Conservation (phyloP, 768 basidiomycete species). For the Boletus insuetus region DNA sequence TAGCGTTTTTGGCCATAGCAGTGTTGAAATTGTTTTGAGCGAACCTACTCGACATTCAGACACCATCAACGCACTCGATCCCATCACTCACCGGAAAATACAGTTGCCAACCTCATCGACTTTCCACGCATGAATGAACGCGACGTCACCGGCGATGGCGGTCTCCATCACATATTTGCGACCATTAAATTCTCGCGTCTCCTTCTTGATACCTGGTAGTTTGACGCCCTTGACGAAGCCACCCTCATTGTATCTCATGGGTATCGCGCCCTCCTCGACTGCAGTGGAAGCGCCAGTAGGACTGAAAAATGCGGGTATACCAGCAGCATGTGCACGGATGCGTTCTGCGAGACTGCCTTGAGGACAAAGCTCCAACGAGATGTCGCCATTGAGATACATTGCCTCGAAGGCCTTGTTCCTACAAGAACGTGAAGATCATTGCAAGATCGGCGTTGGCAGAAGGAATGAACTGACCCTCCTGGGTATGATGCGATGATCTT, state of each 20-base stretch:
- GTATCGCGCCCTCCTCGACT: conserved; percentile 75
- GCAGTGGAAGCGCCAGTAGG: conserved; percentile 88
- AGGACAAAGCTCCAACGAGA: conserved; percentile 85
- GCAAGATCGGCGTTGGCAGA: background rate
- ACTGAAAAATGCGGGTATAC: conserved; percentile 92
- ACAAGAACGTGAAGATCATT: background rate
- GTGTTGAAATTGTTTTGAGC: conserved; percentile 85
- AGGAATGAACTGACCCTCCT: conserved; percentile 55
- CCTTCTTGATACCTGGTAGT: conserved; percentile 72
- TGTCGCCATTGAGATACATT: conserved; percentile 74
- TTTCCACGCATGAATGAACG: conserved; percentile 89
- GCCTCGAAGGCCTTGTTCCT: conserved; percentile 87
- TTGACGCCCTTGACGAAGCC: conserved; percentile 70
- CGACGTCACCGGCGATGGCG: conserved; percentile 76
- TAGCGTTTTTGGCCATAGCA: conserved; percentile 87
- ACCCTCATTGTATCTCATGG: conserved; percentile 73
- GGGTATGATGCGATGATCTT: conserved; percentile 91
- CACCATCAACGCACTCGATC: background rate
- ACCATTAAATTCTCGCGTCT: conserved; percentile 74
- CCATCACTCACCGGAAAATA: conserved; percentile 66
- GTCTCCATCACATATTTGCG: conserved; percentile 79
- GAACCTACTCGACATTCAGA: conserved; percentile 47
- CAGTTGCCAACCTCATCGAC: conserved; percentile 90
- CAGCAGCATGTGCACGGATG: conserved; percentile 84
- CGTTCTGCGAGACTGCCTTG: conserved; percentile 91